phyloP scores from a whole-genome alignment of 2,329 filamentous ascomycete genomes.

The Aureobasidium sp. region DNA sequence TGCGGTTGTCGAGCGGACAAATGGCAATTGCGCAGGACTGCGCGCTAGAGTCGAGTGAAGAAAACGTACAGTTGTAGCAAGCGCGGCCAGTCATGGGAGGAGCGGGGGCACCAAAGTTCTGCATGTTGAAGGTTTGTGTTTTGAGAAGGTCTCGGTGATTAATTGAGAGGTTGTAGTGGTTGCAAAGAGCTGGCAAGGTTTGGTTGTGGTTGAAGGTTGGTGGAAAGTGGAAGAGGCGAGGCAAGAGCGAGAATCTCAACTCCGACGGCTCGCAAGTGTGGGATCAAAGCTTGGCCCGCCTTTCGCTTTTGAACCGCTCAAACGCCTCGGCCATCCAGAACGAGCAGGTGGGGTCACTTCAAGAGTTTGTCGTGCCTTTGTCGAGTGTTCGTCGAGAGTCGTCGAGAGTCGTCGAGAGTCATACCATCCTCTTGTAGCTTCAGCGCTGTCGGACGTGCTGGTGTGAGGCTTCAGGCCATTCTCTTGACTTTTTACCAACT shows the following conservation, averaged over 20 bases:
- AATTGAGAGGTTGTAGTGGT: background rate
- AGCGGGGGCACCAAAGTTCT: conserved; percentile 32
- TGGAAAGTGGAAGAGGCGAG: background rate
- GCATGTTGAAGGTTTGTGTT: conserved; percentile 32
- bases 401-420: background rate
- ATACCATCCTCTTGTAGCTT: background rate
- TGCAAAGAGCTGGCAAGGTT: background rate
- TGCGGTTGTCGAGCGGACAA: background rate
- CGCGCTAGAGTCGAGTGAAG: background rate
- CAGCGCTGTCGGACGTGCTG: background rate
- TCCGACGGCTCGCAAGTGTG: background rate
- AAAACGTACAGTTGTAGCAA: conserved; percentile 51
- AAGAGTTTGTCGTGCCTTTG: background rate
- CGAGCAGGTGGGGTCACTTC: background rate
- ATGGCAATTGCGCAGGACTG: conserved; percentile 11
- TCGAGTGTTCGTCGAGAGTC: background rate
- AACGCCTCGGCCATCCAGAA: background rate
- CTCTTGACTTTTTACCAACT: background rate
- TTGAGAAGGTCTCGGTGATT: conserved; percentile 6
- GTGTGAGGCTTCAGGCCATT: background rate
- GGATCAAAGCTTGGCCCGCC: background rate
- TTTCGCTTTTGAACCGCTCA: background rate
- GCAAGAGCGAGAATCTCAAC: conserved; percentile 8
- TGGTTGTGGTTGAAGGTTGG: conserved; percentile 2
- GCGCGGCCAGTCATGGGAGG: conserved; percentile 38